A percentile compares a stretch with the other conserved stretches of the same genome.
These are phyloP conservation scores for Rosa lucieae DNA, from an alignment of 306 rosid species.

Conservation along the genomic window DNA sequence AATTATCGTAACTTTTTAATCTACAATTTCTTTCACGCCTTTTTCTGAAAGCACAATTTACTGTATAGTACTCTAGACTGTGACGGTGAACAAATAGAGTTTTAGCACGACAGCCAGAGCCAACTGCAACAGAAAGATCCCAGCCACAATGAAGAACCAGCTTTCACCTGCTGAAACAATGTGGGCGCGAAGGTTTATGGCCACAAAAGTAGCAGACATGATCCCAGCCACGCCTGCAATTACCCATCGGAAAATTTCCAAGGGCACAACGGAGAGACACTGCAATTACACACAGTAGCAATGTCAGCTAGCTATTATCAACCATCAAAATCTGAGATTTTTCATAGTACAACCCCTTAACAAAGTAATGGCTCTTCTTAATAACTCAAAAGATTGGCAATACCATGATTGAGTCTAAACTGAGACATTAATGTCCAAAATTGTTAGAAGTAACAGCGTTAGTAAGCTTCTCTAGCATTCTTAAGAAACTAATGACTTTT, in stretches of 20 bases:
- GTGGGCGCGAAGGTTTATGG: constrained; percentile 88
- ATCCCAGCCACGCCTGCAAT: constrained; percentile 85
- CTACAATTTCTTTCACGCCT: constrained; percentile 38
- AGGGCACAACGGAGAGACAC: constrained; percentile 87
- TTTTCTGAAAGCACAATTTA: constrained; percentile 18
- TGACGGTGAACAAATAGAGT: constrained; percentile 73
- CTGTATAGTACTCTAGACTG: constrained; percentile 42
- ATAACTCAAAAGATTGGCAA: background rate
- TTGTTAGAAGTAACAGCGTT: background rate
- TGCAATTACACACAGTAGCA: constrained; percentile 35
- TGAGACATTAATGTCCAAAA: background rate
- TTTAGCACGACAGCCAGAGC: constrained; percentile 80
- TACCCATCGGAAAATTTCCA: constrained; percentile 82
- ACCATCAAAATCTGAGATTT: background rate
- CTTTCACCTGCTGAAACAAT: constrained; percentile 85
- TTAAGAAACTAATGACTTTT: background rate
- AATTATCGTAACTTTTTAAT: constrained; percentile 28
- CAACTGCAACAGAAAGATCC: constrained; percentile 87
- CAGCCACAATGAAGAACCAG: constrained; percentile 90
- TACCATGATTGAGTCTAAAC: background rate
- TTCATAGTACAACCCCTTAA: background rate
- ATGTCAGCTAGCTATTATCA: constrained; percentile 17
- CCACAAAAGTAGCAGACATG: constrained; percentile 92
- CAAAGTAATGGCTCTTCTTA: background rate
- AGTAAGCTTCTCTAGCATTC: background rate